These are phyloP conservation scores for Tylopilus balloui DNA, from an alignment of 768 basidiomycete genomes.

Conservation along the genomic window DNA sequence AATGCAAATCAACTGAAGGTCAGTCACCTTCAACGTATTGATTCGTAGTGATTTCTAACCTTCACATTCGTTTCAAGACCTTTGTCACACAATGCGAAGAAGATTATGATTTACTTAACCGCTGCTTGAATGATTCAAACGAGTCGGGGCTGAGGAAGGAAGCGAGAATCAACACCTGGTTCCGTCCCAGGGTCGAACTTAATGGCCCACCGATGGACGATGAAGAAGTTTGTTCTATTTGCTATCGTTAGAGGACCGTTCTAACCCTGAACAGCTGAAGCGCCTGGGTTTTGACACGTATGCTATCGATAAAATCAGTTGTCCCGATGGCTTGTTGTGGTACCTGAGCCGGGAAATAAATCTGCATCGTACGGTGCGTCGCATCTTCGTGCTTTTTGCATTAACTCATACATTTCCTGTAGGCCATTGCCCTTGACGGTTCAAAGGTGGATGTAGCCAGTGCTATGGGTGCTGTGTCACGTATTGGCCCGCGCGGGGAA, in stretches of 20 bases:
- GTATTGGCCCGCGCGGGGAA: constrained; percentile 37
- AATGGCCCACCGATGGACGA: constrained; percentile 49
- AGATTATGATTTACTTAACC: constrained; percentile 72
- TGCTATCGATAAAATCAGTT: constrained; percentile 76
- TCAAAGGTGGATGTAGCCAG: constrained; percentile 45
- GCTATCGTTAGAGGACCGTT: background rate
- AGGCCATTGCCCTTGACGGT: constrained; percentile 61
- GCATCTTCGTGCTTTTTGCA: background rate
- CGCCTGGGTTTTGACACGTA: constrained; percentile 73
- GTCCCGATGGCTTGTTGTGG: constrained; percentile 67
- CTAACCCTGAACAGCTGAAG: constrained; percentile 45
- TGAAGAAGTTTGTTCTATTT: constrained; percentile 48
- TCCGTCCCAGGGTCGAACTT: constrained; percentile 41
- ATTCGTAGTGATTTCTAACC: background rate
- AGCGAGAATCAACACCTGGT: constrained; percentile 64
- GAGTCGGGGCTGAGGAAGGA: constrained; percentile 48
- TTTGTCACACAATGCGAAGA: constrained; percentile 82
- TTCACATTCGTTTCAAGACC: constrained; percentile 43
- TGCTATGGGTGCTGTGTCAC: constrained; percentile 59
- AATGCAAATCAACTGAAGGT: constrained; percentile 60
- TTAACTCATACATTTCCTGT: background rate
- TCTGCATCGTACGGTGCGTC: constrained; percentile 69
- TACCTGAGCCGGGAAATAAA: constrained; percentile 61
- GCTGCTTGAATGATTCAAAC: constrained; percentile 58
- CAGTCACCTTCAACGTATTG: constrained; percentile 9